Evolutionary conservation across 257 asterid genomes (phyloP), one percentile per base, ranked within the genome.

Genomic region (Solanum peruvianum): DNA sequence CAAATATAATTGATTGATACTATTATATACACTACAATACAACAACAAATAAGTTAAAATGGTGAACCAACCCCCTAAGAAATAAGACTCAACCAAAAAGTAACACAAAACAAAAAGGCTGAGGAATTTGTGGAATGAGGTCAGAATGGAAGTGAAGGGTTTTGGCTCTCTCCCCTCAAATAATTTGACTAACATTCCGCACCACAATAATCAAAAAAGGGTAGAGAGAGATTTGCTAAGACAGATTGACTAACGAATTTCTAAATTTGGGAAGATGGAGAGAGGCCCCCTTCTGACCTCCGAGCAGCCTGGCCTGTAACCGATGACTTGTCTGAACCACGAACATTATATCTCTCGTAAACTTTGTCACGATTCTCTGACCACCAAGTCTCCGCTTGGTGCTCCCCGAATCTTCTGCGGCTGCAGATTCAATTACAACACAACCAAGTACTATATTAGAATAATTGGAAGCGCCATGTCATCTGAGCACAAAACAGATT

Each of bases 371-470:
- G 95, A 86, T 97, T 97, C 91, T 97, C 99, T 4, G 98, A 94
- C 99, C 99, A 97, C 99, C 99, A 97, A 7, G 95, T 94, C 90
- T 95, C 98, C 0, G 99, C 99, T 89, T 97, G 99, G 93, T 94
- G 99, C 91, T 97, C 98, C 84, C 99, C 98, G 20, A 97, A 95
- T 92, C 98, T 94, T 89, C 98, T 93, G 84, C 98, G 98, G 90
- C 98, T 95, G 93, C 88, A 87, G 33, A 89, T 41, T 70, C 18
- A 80, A 85, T 31, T 75, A 71, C 44, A 70, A 29, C 31, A 71
- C 18, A 29, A 81, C 31, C 52, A 39, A 73, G 31, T 80, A 39
- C 39, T 39, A 16, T 49, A 47, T 81, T 45, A 81, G 85, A 81
- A 81, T 49, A 27, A 49, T 31, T 29, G 29, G 64, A 81, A 49